Base-by-base conservation (phyloP, 495 filamentous ascomycete genomes). In the Penicillium psychrofluorescens region DNA sequence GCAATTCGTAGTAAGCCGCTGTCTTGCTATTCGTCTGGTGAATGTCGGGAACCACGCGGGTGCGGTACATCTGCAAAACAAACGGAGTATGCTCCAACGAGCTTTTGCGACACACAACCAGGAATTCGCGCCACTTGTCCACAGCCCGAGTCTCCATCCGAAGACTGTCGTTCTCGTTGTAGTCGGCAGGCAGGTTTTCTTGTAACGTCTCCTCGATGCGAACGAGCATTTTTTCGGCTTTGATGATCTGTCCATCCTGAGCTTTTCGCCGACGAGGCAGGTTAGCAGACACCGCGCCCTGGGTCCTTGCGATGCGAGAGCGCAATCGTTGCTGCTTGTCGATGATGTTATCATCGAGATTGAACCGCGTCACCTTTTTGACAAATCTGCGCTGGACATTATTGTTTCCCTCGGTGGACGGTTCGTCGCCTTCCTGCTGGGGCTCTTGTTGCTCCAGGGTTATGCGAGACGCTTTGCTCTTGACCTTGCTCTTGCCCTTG, bases 171-270 rank as follows among this genome's bases (percentile, higher is more conserved):
- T 84, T 85, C 59, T 88, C 84, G 29, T 78, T 73, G 44, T 80
- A 88, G 45, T 86, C 81, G 6, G 69, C 66, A 8, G 81, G 77
- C 8, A 86, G 54, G 1, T 65, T 45, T 9, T 70, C 62, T 46
- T 79, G 69, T 13, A 59, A 30, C 0, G 80, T 77, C 30, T 70
- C 61, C 48, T 88, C 84, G 11, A 85, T 71, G 9, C 79, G 71
- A 8, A 88, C 77, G 9, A 88, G 73, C 84, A 88, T 88, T 33
- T 74, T 82, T 53, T 87, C 83, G 56, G 83, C 81, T 56, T 86
- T 87, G 44, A 86, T 58, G 33, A 88, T 78, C 50, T 84, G 78
- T 4, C 84, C 84, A 39, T 79, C 72, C 41, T 75, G 65, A 6
- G 70, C 36, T 41, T 64, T 65, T 6, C 61, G 68, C 38, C 67